Base-by-base conservation (phyloP, 2,329 filamentous ascomycete genomes). In the Aspergillus pseudoterreus region DNA sequence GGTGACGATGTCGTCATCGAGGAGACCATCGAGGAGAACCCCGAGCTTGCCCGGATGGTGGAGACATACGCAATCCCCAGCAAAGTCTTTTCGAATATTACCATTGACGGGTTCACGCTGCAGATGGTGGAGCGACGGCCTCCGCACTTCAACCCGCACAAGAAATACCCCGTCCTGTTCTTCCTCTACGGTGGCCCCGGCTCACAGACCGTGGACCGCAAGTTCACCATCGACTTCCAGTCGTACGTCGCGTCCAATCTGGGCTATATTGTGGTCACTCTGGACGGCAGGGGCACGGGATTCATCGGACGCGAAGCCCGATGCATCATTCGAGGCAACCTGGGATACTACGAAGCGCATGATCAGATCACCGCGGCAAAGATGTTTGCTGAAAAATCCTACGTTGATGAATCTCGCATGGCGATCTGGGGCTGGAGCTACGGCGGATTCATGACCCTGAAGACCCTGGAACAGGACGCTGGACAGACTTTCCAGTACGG, bases 381-480 rank as follows among this genome's bases (percentile, higher is more conserved):
- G 71, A 83, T 87, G 58, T 97, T 90, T 85, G 86, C 87, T 0
- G 75, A 77, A 35, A 92, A 90, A 67, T 72, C 81, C 12, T 97
- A 99, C 69, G 86, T 96, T 12, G 95, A 99, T 68, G 77, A 82
- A 22, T 79, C 83, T 6, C 84, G 88, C 49, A 83, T 99, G 60
- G 92, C 91, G 17, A 95, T 99, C 66, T 99, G 94, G 94, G 94
- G 94, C 44, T 99, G 94, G 94, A 95, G 90, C 57, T 99, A 94
- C 66, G 94, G 94, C 52, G 94, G 94, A 10, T 99, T 95, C 77
- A 88, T 89, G 78, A 90, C 94, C 5, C 81, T 99, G 63, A 99
- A 99, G 77, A 94, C 90, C 1, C 84, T 99, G 11, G 94, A 99
- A 76, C 82, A 84, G 55, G 94, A 99, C 67, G 92, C 84, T 8